A percentile compares a stretch with the other conserved stretches of the same genome.
phyloP scores from a whole-genome alignment of 2,329 filamentous ascomycete species.

The Lecanicillium sp. region DNA sequence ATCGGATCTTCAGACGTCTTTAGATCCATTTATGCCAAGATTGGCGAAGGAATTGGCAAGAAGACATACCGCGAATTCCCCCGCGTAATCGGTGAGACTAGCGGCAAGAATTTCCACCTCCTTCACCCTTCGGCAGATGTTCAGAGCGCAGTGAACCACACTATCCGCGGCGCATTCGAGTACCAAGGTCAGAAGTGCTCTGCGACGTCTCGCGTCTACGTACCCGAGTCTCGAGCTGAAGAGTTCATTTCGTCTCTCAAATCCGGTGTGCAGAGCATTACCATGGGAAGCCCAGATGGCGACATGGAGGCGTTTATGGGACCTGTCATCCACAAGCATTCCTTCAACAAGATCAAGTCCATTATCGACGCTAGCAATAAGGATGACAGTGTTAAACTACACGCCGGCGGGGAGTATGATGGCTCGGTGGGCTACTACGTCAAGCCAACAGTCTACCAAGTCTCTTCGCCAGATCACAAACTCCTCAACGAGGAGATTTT shows the following conservation, averaged over 20 bases:
- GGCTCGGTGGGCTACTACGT: conserved; percentile 73
- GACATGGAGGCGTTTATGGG: conserved; percentile 69
- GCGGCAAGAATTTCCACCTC: conserved; percentile 89
- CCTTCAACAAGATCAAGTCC: conserved; percentile 69
- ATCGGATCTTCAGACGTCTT: conserved; percentile 90
- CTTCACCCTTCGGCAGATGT: conserved; percentile 71
- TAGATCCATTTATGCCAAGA: conserved; percentile 80
- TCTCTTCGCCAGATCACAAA: conserved; percentile 62
- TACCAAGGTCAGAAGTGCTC: conserved; percentile 90
- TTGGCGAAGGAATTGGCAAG: conserved; percentile 71
- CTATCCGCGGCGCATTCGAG: conserved; percentile 79
- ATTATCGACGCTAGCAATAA: conserved; percentile 72
- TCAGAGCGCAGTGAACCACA: conserved; percentile 70
- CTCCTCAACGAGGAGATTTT: conserved; percentile 75
- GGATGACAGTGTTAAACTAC: conserved; percentile 62
- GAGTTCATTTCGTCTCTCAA: conserved; percentile 59
- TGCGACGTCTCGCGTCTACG: conserved; percentile 72
- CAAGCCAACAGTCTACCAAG: conserved; percentile 72
- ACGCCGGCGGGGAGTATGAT: conserved; percentile 71
- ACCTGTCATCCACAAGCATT: conserved; percentile 73
- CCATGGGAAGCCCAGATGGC: conserved; percentile 58
- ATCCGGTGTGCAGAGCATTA: conserved; percentile 58
- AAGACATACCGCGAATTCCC: conserved; percentile 79
- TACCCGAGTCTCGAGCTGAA: conserved; percentile 66
- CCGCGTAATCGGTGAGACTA: conserved; percentile 82